Conservation (phyloP, 305 asterid genomes). For the Lippia alba region DNA sequence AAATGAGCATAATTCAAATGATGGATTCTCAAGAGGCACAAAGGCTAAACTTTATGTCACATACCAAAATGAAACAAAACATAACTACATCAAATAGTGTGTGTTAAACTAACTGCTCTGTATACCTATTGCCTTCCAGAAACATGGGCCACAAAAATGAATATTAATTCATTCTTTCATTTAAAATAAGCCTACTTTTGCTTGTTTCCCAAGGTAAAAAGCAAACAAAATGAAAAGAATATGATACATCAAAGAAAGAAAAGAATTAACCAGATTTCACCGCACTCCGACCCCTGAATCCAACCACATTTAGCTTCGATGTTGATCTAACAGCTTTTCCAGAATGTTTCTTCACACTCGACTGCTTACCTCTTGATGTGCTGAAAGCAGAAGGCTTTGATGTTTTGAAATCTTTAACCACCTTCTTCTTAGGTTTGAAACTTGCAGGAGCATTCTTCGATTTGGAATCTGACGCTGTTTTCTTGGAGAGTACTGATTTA, state of each 20-base stretch:
- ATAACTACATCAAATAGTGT: too few relatives aligned
- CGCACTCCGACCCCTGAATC: conserved; percentile 89
- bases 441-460: conserved; percentile 41
- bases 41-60: too few relatives aligned
- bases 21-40: too few relatives aligned
- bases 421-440: conserved; percentile 46
- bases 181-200: conserved; percentile 3
- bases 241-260: conserved; percentile 21
- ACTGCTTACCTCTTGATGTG: conserved; percentile 44
- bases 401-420: conserved; percentile 43
- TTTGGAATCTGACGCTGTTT: conserved; percentile 43
- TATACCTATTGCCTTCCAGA: conserved; percentile 9
- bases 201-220: conserved; percentile 27
- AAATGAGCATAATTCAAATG: too few relatives aligned
- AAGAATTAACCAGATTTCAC: conserved; percentile 51
- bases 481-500: conserved; percentile 47
- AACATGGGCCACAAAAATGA: not conserved
- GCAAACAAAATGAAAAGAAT: conserved; percentile 17
- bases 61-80: too few relatives aligned
- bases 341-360: conserved; percentile 50
- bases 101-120: not conserved
- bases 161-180: conserved; percentile 15
- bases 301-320: conserved; percentile 81
- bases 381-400: conserved; percentile 45
- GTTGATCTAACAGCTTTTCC: conserved; percentile 46